Evolutionary conservation across 2,329 filamentous ascomycete genomes (phyloP).

Genomic region (Fusarium devonianum): DNA sequence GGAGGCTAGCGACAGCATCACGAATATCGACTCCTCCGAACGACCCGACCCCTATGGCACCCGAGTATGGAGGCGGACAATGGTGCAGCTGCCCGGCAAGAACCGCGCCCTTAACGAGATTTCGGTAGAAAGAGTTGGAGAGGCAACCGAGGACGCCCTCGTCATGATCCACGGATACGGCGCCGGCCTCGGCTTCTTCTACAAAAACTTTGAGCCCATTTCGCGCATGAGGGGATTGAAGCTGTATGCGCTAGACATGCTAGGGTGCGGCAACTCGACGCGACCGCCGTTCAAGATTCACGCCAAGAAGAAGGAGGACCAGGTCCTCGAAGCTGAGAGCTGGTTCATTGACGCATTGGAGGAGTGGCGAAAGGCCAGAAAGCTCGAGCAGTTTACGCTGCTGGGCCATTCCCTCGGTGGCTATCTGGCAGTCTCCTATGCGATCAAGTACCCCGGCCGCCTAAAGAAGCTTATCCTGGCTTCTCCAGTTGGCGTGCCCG

Average conservation of each 20-base stretch:
- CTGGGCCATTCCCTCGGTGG: constrained; percentile 93
- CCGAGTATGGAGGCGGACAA: constrained; percentile 82
- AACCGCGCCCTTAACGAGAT: constrained; percentile 92
- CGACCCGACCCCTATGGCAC: constrained; percentile 82
- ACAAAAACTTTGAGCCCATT: constrained; percentile 94
- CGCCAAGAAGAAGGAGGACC: constrained; percentile 79
- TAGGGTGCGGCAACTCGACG: constrained; percentile 91
- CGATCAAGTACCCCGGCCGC: constrained; percentile 92
- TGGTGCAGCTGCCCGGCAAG: constrained; percentile 85
- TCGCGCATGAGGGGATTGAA: constrained; percentile 83
- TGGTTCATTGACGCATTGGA: constrained; percentile 98
- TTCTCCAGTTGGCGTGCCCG: constrained; percentile 92
- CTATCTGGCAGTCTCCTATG: constrained; percentile 94
- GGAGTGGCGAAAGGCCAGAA: constrained; percentile 89
- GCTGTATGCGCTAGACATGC: constrained; percentile 90
- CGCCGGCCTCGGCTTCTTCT: constrained; percentile 95
- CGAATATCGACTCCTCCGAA: constrained; percentile 51
- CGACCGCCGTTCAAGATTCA: constrained; percentile 85
- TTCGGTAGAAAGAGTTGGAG: constrained; percentile 82
- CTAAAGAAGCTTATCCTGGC: constrained; percentile 96
- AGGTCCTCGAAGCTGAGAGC: constrained; percentile 87
- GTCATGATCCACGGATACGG: constrained; percentile 98
- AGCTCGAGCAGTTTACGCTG: constrained; percentile 92
- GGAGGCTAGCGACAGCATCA: constrained; percentile 73
- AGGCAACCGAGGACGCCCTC: constrained; percentile 81